phyloP scores from a whole-genome alignment of 345 rosid genomes.

The Leavenworthia alabamica region DNA sequence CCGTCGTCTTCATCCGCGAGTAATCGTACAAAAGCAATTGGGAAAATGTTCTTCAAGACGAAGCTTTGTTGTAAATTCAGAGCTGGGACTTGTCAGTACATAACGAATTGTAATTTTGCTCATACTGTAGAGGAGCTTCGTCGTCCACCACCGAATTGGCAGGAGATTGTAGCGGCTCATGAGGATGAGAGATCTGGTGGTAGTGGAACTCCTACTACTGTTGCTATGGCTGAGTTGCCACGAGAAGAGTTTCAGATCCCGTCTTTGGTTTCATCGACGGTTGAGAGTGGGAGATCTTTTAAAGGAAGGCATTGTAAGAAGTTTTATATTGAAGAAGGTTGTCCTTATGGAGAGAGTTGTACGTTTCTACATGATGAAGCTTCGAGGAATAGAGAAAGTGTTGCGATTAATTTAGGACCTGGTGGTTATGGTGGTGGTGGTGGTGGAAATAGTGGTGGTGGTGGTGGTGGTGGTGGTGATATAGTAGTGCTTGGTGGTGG shows the following conservation, averaged over 20 bases:
- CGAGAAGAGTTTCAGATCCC: slow-evolving; percentile 93
- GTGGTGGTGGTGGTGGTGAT: slow-evolving; percentile 14
- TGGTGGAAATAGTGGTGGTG: slow-evolving; percentile 24
- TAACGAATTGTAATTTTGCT: slow-evolving; percentile 89
- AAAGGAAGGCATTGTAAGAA: slow-evolving; percentile 97
- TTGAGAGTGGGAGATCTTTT: slow-evolving; percentile 42
- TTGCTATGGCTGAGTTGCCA: slow-evolving; percentile 22
- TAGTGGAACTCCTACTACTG: slow-evolving; percentile 1
- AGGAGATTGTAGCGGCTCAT: slow-evolving; percentile 60
- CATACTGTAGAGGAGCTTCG: slow-evolving; percentile 85
- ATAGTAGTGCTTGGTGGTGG: slow-evolving; percentile 33
- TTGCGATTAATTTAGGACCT: slow-evolving; percentile 90
- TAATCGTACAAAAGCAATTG: slow-evolving; percentile 49
- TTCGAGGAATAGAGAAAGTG: slow-evolving; percentile 89
- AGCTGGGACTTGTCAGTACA: slow-evolving; percentile 57
- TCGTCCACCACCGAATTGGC: slow-evolving; percentile 93
- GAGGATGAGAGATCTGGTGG: slow-evolving; percentile 30
- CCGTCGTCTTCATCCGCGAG: slow-evolving; percentile 51
- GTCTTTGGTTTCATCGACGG: slow-evolving; percentile 37
- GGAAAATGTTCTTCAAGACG: slow-evolving; percentile 86
- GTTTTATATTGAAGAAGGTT: slow-evolving; percentile 92
- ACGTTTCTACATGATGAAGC: slow-evolving; percentile 89
- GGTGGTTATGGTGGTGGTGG: slow-evolving; percentile 67
- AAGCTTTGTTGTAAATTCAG: slow-evolving; percentile 72
- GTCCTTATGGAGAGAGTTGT: slow-evolving; percentile 90